Evolutionary conservation across 2,329 filamentous ascomycete genomes (phyloP), one percentile per base, ranked within the genome.

Genomic region (Calonectria naviculata): DNA sequence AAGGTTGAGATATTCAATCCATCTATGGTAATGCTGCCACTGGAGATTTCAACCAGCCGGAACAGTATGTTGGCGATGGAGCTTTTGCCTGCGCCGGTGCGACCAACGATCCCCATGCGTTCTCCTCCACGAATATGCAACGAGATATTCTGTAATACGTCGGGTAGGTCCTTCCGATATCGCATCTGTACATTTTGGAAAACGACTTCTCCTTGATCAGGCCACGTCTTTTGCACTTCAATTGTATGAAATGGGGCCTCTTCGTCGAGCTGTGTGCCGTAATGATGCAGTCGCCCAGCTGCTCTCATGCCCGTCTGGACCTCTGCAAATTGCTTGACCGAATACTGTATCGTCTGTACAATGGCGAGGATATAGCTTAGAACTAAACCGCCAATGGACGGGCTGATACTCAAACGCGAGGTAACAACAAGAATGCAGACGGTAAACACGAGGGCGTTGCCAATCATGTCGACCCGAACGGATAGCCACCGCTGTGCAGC

Each of bases 301-400:
- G 95, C 92, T 81, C 98, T 98, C 96, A 98, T 98, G 79, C 95
- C 94, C 84, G 98, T 98, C 83, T 98, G 96, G 12, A 98, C 95
- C 82, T 98, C 96, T 31, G 96, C 95, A 9, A 98, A 88, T 83
- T 98, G 96, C n/a, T 96, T 91, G 19, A 1, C 95, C 95, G 82
- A 98, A 98, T 80, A n/a, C n/a, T 98, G 95, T 73, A 98, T 92
- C 93, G 98, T 95, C 82, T 97, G 94, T 19, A 97, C 95, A 78
- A 98, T 97, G 10, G 93, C 90, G 19, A 98, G 88, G 79, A 98
- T 97, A 82, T 98, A 98, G 56, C 93, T 97, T 24, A 98, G 88
- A 0, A 98, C 95, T 44, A 98, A 86, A 21, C 96, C 97, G 46
- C 91, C 93, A 65, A 94, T 97, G 60, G 93, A 95, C 1, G 96